A percentile compares a stretch with the other conserved stretches of the same genome.
These are phyloP conservation scores for Glomus cerebriforme DNA, from an alignment of 192 early-diverging fungal species.

Conservation along the genomic window DNA sequence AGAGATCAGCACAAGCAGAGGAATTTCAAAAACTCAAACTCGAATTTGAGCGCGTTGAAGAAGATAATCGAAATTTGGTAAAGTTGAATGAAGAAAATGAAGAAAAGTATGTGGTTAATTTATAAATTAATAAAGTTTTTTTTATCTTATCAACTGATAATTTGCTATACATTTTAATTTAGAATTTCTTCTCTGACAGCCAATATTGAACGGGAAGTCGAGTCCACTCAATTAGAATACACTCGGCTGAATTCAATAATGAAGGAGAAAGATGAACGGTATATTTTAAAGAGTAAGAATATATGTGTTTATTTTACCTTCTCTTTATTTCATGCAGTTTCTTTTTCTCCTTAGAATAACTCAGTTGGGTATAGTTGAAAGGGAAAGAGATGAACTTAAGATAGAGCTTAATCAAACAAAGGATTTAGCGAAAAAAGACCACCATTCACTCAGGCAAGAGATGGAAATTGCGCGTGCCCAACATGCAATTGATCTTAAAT, in stretches of 20 bases:
- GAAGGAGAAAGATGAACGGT: conserved; percentile 28
- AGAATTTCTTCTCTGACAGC: background rate
- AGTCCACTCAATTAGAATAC: background rate
- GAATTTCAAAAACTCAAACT: conserved; percentile 6
- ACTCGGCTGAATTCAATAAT: background rate
- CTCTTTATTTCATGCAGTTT: background rate
- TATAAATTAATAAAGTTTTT: background rate
- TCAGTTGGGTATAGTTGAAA: background rate
- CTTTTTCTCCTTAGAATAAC: background rate
- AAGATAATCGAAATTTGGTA: background rate
- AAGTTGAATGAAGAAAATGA: background rate
- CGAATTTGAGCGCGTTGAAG: background rate
- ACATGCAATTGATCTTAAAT: background rate
- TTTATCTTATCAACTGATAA: background rate
- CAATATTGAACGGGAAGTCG: background rate
- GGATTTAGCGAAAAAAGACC: background rate
- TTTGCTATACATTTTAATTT: background rate
- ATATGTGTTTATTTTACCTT: background rate
- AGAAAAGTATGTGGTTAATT: background rate
- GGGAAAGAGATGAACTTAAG: background rate
- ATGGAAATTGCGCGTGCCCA: background rate
- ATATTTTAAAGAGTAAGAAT: background rate
- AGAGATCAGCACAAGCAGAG: background rate
- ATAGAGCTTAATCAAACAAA: background rate
- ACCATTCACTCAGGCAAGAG: background rate